Percentiles rank a stretch among this genome's conserved stretches.
Conservation (phyloP, 805 yeast genomes). For the Myxozyma kluyveri region DNA sequence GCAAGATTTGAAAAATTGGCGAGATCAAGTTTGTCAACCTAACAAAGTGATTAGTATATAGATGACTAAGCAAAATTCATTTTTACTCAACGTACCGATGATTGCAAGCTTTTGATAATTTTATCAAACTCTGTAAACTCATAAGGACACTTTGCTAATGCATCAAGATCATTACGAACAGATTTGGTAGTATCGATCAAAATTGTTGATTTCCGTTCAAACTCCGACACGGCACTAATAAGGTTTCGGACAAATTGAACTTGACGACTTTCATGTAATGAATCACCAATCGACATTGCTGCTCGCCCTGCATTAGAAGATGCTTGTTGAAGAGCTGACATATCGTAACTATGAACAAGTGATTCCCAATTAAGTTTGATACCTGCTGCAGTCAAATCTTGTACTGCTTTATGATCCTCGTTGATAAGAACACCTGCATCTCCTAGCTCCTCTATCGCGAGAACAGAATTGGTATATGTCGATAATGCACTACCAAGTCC, state of each 20-base stretch:
- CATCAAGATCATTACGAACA: constrained; percentile 32
- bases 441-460: constrained; percentile 40
- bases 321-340: constrained; percentile 34
- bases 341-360: constrained; percentile 50
- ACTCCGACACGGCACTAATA: constrained; percentile 37
- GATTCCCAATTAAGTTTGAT: constrained; percentile 52
- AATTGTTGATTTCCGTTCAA: constrained; percentile 38
- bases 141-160: constrained; percentile 37
- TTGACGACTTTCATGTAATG: constrained; percentile 18
- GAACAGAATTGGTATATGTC: constrained; percentile 41
- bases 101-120: constrained; percentile 39
- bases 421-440: constrained; percentile 47
- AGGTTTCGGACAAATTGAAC: constrained; percentile 35
- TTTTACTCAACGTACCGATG: constrained; percentile 19
- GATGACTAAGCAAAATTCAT: too few relatives aligned
- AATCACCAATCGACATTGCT: background rate
- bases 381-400: constrained; percentile 40
- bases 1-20: constrained; percentile 42
- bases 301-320: constrained; percentile 7
- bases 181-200: constrained; percentile 36
- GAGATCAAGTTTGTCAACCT: constrained; percentile 31
- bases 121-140: constrained; percentile 23
- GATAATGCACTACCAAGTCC: constrained; percentile 52
- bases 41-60: too few relatives aligned
- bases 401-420: constrained; percentile 39